Percentiles rank a stretch among this genome's conserved stretches.
phyloP scores from a whole-genome alignment of 192 early-diverging fungal species.

The Ambispora gerdemannii region DNA sequence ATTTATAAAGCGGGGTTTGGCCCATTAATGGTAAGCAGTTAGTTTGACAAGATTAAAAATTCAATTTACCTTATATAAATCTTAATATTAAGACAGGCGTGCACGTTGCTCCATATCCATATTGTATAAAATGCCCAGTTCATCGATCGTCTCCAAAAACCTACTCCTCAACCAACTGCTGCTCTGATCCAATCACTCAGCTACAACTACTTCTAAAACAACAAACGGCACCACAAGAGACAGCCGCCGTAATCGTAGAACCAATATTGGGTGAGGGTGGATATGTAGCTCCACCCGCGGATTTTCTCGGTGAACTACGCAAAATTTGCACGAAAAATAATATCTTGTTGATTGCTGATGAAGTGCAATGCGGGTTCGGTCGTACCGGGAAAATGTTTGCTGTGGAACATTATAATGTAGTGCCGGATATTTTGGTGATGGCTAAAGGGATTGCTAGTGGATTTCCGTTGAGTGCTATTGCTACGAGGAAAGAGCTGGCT shows the following conservation, averaged over 20 bases:
- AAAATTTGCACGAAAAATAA: constrained; percentile 43
- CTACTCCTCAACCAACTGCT: constrained; percentile 36
- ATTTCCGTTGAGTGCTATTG: constrained; percentile 44
- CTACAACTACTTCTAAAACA: constrained; percentile 43
- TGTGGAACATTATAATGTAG: constrained; percentile 37
- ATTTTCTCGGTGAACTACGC: constrained; percentile 34
- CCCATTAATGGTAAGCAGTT: constrained; percentile 37
- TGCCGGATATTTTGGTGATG: constrained; percentile 47
- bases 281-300: constrained; percentile 41
- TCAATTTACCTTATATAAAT: not conserved
- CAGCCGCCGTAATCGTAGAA: constrained; percentile 43
- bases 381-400: constrained; percentile 49
- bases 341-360: constrained; percentile 43
- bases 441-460: constrained; percentile 48
- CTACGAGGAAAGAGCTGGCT: constrained; percentile 40
- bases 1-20: constrained; percentile 39
- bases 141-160: constrained; percentile 32
- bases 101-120: constrained; percentile 41
- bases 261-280: constrained; percentile 47
- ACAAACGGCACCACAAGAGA: constrained; percentile 41
- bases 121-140: constrained; percentile 39
- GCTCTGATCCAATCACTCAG: constrained; percentile 37
- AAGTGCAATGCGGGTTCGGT: constrained; percentile 47
- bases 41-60: not conserved
- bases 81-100: constrained; percentile 34